These are phyloP conservation scores for Populus trichocarpa DNA, from an alignment of 441 rosid genomes.

Conservation along the genomic window DNA sequence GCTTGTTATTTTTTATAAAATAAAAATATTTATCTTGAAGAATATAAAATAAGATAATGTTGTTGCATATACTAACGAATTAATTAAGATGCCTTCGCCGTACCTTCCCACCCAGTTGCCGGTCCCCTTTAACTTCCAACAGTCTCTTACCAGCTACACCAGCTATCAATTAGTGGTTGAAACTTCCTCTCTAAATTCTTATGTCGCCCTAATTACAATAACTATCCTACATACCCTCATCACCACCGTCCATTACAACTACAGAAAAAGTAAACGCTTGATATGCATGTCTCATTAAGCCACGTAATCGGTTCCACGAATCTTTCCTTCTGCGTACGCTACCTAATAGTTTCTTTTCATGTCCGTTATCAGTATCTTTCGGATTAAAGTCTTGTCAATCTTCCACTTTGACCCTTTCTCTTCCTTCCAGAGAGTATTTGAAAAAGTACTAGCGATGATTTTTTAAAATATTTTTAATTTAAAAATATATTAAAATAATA, in stretches of 20 bases:
- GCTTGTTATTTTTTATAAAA: too few species aligned
- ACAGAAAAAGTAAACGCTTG: background rate
- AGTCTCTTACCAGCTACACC: background rate
- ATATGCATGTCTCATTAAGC: background rate
- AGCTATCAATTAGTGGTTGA: too few species aligned
- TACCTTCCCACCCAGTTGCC: background rate
- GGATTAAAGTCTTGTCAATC: background rate
- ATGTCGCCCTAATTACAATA: background rate
- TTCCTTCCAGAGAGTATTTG: too few species aligned
- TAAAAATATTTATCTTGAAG: too few species aligned
- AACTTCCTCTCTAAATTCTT: background rate
- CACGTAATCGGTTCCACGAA: conserved; percentile 1
- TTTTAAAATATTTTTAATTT: too few species aligned
- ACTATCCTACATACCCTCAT: background rate
- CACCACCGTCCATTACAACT: background rate
- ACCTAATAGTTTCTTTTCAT: background rate
- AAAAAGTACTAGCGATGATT: too few species aligned
- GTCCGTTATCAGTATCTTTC: background rate
- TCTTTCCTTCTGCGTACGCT: background rate
- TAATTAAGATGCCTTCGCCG: too few species aligned
- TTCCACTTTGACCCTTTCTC: background rate
- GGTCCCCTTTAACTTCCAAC: background rate
- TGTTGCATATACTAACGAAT: too few species aligned
- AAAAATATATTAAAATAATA: too few species aligned
- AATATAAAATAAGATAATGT: too few species aligned